Evolutionary conservation across 2,329 filamentous ascomycete genomes (phyloP).

Genomic region (Penicillium brasilianum): DNA sequence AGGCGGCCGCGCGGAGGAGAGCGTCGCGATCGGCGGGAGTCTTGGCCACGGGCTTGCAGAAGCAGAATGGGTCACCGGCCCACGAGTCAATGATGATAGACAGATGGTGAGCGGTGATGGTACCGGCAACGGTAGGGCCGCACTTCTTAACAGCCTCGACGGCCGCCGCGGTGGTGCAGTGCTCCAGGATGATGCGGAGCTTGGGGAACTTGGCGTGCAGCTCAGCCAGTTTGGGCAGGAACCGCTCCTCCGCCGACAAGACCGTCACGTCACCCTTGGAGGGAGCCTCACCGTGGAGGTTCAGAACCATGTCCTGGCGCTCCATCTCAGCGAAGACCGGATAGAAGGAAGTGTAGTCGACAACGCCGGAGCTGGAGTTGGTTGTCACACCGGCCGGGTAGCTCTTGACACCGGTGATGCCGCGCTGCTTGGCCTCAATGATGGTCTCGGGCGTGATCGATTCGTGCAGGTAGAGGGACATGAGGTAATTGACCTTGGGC

Average conservation of each 20-base stretch:
- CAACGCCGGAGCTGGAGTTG: conserved; percentile 59
- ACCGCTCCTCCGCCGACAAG: conserved; percentile 73
- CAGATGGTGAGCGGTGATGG: conserved; percentile 84
- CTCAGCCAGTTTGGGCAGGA: conserved; percentile 77
- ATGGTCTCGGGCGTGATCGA: conserved; percentile 72
- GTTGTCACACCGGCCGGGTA: conserved; percentile 58
- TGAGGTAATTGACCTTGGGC: conserved; percentile 69
- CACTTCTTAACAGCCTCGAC: conserved; percentile 77
- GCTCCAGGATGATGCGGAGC: conserved; percentile 67
- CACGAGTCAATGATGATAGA: conserved; percentile 79
- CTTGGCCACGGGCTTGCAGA: conserved; percentile 78
- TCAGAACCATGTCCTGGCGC: conserved; percentile 77
- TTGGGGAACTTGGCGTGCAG: conserved; percentile 76
- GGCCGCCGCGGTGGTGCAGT: conserved; percentile 84
- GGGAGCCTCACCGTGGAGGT: conserved; percentile 79
- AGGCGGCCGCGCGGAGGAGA: conserved; percentile 65
- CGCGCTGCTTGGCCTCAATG: conserved; percentile 71
- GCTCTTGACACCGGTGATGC: conserved; percentile 68
- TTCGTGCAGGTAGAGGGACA: conserved; percentile 72
- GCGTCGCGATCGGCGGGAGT: conserved; percentile 74
- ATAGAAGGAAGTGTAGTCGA: conserved; percentile 52
- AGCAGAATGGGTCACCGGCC: conserved; percentile 74
- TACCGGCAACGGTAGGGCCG: conserved; percentile 71
- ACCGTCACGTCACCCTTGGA: conserved; percentile 55
- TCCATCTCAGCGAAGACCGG: conserved; percentile 89